Evolutionary conservation across 441 rosid genomes (phyloP).

Genomic region (Corymbia citriodora): DNA sequence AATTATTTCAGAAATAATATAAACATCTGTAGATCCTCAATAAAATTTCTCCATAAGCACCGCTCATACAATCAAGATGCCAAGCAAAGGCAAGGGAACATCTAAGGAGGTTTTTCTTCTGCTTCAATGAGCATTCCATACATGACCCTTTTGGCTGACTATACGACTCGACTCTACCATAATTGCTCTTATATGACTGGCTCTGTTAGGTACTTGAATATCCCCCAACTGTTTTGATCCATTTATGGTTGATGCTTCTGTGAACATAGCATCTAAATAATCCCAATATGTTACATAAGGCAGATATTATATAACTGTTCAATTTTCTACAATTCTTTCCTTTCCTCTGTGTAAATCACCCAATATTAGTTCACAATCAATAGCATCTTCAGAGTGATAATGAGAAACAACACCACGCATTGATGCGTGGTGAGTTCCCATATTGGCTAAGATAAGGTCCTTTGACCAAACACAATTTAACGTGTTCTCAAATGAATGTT

Average conservation of each 20-base stretch:
- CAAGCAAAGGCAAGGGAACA: background rate
- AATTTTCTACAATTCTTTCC: background rate
- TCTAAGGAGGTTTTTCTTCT: background rate
- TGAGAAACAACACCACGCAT: background rate
- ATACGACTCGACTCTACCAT: background rate
- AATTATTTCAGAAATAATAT: background rate
- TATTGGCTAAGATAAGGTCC: background rate
- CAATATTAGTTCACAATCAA: background rate
- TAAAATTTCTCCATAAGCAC: background rate
- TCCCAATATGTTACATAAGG: background rate
- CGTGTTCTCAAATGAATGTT: background rate
- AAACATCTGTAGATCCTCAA: background rate
- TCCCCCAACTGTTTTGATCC: background rate
- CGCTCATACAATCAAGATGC: background rate
- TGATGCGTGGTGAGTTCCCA: background rate
- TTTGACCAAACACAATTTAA: background rate
- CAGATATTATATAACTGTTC: background rate
- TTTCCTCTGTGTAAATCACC: background rate
- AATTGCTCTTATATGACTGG: background rate
- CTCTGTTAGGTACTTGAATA: background rate
- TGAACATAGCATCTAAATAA: background rate
- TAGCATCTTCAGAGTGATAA: background rate
- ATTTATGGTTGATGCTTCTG: background rate
- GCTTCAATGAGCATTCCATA: background rate
- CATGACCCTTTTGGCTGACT: background rate